Conservation (phyloP, 345 rosid species). For the rapeseed (Brassica napus) region DNA sequence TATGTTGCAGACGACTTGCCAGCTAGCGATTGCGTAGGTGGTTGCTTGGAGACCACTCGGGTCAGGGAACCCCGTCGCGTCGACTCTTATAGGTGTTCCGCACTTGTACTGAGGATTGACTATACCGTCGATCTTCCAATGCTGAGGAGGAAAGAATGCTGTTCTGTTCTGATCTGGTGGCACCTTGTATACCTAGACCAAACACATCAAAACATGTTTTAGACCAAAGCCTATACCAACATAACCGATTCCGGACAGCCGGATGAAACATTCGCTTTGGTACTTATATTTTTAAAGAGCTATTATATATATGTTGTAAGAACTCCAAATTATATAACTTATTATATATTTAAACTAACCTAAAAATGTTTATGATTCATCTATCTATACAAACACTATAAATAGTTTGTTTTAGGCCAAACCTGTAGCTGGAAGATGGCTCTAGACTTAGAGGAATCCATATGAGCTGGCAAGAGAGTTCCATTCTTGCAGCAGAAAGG, state of each 20-base stretch:
- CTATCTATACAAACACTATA: not conserved
- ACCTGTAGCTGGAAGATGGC: slow-evolving; percentile 78
- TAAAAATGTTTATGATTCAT: not conserved
- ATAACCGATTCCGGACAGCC: not conserved
- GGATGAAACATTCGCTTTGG: not conserved
- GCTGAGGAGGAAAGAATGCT: slow-evolving; percentile 67
- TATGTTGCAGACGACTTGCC: slow-evolving; percentile 83
- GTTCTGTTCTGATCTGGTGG: slow-evolving; percentile 77
- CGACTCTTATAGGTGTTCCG: slow-evolving; percentile 67
- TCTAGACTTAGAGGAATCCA: slow-evolving; percentile 60
- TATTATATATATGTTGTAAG: too few species aligned
- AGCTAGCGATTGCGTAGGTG: slow-evolving; percentile 64
- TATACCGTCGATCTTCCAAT: slow-evolving; percentile 67
- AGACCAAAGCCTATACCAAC: not conserved
- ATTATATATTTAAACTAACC: too few species aligned
- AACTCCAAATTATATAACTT: not conserved
- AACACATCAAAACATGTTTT: slow-evolving; percentile 5
- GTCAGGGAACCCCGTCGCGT: slow-evolving; percentile 75
- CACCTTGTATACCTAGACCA: slow-evolving; percentile 62
- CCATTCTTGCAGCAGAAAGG: slow-evolving; percentile 88
- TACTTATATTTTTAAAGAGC: not conserved
- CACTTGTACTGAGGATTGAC: slow-evolving; percentile 73
- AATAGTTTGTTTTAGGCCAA: not conserved
- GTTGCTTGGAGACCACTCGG: slow-evolving; percentile 63
- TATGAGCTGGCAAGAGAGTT: slow-evolving; percentile 56